Percentiles rank a stretch among this genome's conserved stretches.
phyloP scores from a whole-genome alignment of 108 stramenopile genomes.

The Aurantiochytrium sp. region DNA sequence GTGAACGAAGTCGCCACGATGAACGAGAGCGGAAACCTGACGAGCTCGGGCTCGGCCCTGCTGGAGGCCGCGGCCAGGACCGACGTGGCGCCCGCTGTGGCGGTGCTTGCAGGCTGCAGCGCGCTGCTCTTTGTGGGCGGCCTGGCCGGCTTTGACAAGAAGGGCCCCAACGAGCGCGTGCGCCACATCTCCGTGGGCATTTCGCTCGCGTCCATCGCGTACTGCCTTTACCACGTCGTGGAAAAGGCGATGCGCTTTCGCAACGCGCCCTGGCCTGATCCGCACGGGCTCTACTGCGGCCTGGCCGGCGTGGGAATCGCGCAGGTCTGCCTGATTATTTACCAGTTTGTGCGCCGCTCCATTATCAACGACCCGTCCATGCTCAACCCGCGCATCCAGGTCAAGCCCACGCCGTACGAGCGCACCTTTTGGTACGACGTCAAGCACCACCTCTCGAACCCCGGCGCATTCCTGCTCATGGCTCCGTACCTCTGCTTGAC shows the following conservation, averaged over 20 bases:
- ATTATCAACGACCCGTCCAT: conserved; percentile 33
- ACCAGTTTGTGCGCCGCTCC: conserved; percentile 61
- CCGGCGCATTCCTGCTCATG: conserved; percentile 82
- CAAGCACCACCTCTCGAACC: conserved; percentile 73
- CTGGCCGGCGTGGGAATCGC: conserved; percentile 74
- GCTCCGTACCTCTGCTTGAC: conserved; percentile 70
- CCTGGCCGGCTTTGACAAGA: background rate
- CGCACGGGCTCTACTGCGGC: conserved; percentile 41
- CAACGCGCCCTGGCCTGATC: background rate
- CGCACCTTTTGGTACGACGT: conserved; percentile 62
- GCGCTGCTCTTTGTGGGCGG: background rate
- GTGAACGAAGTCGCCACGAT: too few species aligned
- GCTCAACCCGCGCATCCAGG: conserved; percentile 57
- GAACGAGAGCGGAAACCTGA: background rate
- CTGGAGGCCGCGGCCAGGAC: background rate
- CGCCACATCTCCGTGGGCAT: background rate
- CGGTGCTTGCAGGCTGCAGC: background rate
- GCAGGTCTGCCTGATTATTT: conserved; percentile 64
- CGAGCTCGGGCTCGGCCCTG: background rate
- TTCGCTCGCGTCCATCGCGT: background rate
- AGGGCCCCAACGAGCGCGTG: background rate
- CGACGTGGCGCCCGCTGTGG: background rate
- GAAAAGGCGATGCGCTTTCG: background rate
- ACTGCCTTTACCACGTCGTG: background rate
- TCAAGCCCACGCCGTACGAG: conserved; percentile 59